Percentiles rank a stretch among this genome's conserved stretches.
phyloP scores from a whole-genome alignment of 2,329 filamentous ascomycete species.

The Microcera coccophila region DNA sequence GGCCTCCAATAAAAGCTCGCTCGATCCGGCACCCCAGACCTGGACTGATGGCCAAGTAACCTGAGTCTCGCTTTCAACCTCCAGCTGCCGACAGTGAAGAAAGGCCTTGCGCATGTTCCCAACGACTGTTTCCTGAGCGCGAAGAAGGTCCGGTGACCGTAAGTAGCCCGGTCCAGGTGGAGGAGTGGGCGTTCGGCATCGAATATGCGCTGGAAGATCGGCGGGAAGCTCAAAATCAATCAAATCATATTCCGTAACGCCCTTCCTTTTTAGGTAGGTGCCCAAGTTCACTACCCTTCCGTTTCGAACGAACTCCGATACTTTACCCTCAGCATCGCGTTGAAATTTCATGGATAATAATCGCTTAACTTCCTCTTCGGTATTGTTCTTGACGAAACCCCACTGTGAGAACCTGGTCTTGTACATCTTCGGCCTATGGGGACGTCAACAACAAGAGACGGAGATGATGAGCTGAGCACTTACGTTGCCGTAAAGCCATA shows the following conservation, averaged over 20 bases:
- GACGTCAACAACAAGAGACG: slow-evolving; percentile 9
- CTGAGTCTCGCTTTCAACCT: slow-evolving; percentile 36
- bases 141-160: slow-evolving; percentile 40
- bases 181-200: slow-evolving; percentile 44
- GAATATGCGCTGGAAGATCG: slow-evolving; percentile 41
- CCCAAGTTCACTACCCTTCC: slow-evolving; percentile 50
- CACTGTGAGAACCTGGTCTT: slow-evolving; percentile 54
- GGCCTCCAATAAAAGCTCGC: slow-evolving; percentile 42
- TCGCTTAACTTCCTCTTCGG: slow-evolving; percentile 49
- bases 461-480: slow-evolving; percentile 17
- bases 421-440: slow-evolving; percentile 49
- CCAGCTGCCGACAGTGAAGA: slow-evolving; percentile 42
- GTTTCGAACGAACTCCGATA: slow-evolving; percentile 51
- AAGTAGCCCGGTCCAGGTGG: slow-evolving; percentile 41
- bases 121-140: slow-evolving; percentile 42
- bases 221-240: slow-evolving; percentile 43
- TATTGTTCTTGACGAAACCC: slow-evolving; percentile 54
- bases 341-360: slow-evolving; percentile 51
- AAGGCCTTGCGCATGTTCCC: slow-evolving; percentile 44
- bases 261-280: slow-evolving; percentile 51
- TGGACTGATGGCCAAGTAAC: slow-evolving; percentile 41
- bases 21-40: slow-evolving; percentile 43
- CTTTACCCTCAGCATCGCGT: slow-evolving; percentile 50
- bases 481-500: slow-evolving; percentile 49
- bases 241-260: slow-evolving; percentile 51